Conservation (phyloP, 345 rosid species). For the Murraya koenigii region DNA sequence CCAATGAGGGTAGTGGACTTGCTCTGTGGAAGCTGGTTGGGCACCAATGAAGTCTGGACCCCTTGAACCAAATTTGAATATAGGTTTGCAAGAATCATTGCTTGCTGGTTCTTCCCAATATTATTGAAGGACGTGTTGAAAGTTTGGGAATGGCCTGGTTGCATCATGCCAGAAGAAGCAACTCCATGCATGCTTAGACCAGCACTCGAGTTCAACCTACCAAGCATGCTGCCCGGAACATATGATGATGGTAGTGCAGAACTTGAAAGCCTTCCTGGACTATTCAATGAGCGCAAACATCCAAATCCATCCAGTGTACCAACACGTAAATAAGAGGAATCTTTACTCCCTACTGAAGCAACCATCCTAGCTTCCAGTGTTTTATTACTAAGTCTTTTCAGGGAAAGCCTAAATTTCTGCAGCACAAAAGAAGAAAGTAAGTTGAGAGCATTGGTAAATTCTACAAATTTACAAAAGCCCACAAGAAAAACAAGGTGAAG, state of each 20-base stretch:
- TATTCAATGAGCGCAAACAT: conserved; percentile 41
- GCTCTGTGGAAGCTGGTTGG: conserved; percentile 40
- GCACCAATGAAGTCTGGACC: neutral
- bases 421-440: conserved; percentile 11
- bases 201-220: conserved; percentile 54
- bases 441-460: neutral
- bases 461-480: neutral
- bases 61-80: conserved; percentile 41
- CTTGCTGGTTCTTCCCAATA: conserved; percentile 48
- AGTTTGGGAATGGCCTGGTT: conserved; percentile 41
- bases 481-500: neutral
- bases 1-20: conserved; percentile 40
- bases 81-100: conserved; percentile 35
- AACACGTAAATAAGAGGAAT: conserved; percentile 49
- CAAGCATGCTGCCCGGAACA: conserved; percentile 43
- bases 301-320: conserved; percentile 53
- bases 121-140: conserved; percentile 35
- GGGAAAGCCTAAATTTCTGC: conserved; percentile 87
- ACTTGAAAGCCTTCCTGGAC: conserved; percentile 54
- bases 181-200: conserved; percentile 50
- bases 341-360: conserved; percentile 55
- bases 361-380: conserved; percentile 46
- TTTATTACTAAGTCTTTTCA: conserved; percentile 53
- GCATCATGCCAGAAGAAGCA: conserved; percentile 47
- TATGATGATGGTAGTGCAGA: conserved; percentile 49